phyloP scores from a whole-genome alignment of 2,329 filamentous ascomycete genomes.

The Colletotrichum sp. region DNA sequence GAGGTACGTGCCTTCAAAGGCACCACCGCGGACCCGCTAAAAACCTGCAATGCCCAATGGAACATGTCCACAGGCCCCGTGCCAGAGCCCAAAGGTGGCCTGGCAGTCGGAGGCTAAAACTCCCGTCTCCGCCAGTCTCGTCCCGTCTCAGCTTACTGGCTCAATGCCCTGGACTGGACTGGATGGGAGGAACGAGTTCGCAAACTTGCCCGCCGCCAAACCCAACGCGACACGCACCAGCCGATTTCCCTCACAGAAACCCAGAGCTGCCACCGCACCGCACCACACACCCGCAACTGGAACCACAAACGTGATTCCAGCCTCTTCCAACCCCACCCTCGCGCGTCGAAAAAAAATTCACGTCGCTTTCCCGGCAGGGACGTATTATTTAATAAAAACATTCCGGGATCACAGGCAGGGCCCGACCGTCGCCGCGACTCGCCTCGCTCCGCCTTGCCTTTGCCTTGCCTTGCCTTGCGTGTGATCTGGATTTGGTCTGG shows the following conservation, averaged over 20 bases:
- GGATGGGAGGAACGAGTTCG: not conserved
- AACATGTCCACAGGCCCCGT: not conserved
- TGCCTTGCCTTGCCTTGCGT: not conserved
- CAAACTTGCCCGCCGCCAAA: slow-evolving; percentile 13
- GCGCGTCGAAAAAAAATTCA: slow-evolving; percentile 11
- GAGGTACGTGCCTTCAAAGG: not conserved
- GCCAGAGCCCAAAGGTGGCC: not conserved
- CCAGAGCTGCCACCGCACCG: not conserved
- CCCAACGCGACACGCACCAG: slow-evolving; percentile 9
- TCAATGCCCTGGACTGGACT: not conserved
- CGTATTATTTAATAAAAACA: slow-evolving; percentile 9
- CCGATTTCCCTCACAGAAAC: not conserved
- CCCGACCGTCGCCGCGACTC: not conserved
- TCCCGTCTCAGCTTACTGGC: slow-evolving; percentile 11
- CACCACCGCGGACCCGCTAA: not conserved
- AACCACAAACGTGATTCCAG: slow-evolving; percentile 14
- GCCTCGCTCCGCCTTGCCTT: not conserved
- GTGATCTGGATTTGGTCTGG: slow-evolving; percentile 1
- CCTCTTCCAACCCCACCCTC: slow-evolving; percentile 20
- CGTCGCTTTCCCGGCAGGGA: slow-evolving; percentile 2
- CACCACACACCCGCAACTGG: not conserved
- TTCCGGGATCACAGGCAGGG: slow-evolving; percentile 19
- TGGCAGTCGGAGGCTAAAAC: slow-evolving; percentile 19
- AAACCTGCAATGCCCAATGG: not conserved
- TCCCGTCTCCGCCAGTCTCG: slow-evolving; percentile 19